A percentile compares a stretch with the other conserved stretches of the same genome.
These are phyloP conservation scores for Monascus ruber DNA, from an alignment of 2,329 filamentous ascomycete genomes.

Conservation along the genomic window DNA sequence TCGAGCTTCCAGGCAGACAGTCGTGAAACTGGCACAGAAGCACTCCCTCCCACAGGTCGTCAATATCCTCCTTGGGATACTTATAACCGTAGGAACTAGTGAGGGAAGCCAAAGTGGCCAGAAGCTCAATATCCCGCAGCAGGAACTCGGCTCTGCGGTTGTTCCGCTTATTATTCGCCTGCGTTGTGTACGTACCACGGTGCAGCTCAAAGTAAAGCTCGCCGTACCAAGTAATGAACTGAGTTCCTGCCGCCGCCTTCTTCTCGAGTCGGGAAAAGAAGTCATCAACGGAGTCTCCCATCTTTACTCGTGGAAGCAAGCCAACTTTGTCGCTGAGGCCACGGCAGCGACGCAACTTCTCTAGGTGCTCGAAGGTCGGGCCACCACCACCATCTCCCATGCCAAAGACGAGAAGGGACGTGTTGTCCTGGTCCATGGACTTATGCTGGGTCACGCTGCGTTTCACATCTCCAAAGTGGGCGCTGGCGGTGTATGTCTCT, in stretches of 20 bases:
- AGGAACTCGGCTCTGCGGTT: constrained; percentile 78
- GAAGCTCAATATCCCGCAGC: constrained; percentile 75
- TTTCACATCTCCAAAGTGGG: constrained; percentile 87
- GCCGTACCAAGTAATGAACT: constrained; percentile 92
- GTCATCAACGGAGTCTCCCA: constrained; percentile 83
- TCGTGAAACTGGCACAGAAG: constrained; percentile 96
- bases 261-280: constrained; percentile 81
- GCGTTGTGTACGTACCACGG: constrained; percentile 92
- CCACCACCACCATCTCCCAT: constrained; percentile 95
- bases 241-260: constrained; percentile 54
- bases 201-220: constrained; percentile 98
- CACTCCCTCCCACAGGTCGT: constrained; percentile 88
- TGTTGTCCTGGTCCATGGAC: constrained; percentile 84
- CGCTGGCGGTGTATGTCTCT: constrained; percentile 90
- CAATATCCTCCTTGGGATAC: constrained; percentile 89
- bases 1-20: constrained; percentile 85
- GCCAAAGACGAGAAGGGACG: constrained; percentile 84
- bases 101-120: constrained; percentile 76
- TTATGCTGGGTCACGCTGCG: constrained; percentile 88
- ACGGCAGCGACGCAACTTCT: constrained; percentile 86
- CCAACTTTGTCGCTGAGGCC: constrained; percentile 83
- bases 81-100: constrained; percentile 55
- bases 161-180: constrained; percentile 93
- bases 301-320: constrained; percentile 71
- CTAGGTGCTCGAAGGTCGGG: constrained; percentile 84